phyloP scores from a whole-genome alignment of 2,329 filamentous ascomycete genomes.

The Fusarium mundagurra region DNA sequence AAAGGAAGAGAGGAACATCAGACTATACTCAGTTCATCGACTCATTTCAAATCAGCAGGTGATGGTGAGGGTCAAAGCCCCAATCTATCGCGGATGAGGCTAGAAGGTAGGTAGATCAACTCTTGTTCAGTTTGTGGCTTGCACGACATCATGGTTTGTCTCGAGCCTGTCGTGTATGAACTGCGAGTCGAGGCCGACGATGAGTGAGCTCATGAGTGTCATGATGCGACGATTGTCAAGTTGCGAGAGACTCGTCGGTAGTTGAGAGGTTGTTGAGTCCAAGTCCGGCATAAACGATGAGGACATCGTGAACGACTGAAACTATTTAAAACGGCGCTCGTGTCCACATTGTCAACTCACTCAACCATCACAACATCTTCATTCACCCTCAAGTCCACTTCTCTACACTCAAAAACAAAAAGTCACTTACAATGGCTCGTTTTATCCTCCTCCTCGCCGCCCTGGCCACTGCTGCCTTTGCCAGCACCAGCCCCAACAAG shows the following conservation, averaged over 20 bases:
- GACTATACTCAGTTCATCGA: not conserved
- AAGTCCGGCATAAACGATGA: not conserved
- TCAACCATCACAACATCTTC: not conserved
- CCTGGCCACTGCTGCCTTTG: not conserved
- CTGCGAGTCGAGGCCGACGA: not conserved
- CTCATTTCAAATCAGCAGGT: not conserved
- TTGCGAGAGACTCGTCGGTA: not conserved
- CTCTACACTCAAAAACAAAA: not conserved
- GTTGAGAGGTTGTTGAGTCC: not conserved
- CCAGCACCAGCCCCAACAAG: not conserved
- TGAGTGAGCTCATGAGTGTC: not conserved
- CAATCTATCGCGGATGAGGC: not conserved
- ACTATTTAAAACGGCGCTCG: not conserved
- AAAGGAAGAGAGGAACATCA: not conserved
- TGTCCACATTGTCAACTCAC: not conserved
- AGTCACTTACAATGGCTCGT: not conserved
- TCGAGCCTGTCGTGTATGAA: not conserved
- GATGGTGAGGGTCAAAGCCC: not conserved
- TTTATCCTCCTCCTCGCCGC: constrained; percentile 6
- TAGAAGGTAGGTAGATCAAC: not conserved
- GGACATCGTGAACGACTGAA: not conserved
- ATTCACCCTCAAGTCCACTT: not conserved
- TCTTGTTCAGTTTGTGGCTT: not conserved
- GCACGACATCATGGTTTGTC: not conserved
- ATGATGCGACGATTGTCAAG: too few species aligned